These are phyloP conservation scores for Globisporangium carolinianum DNA, from an alignment of 352 stramenopile species.

Conservation along the genomic window DNA sequence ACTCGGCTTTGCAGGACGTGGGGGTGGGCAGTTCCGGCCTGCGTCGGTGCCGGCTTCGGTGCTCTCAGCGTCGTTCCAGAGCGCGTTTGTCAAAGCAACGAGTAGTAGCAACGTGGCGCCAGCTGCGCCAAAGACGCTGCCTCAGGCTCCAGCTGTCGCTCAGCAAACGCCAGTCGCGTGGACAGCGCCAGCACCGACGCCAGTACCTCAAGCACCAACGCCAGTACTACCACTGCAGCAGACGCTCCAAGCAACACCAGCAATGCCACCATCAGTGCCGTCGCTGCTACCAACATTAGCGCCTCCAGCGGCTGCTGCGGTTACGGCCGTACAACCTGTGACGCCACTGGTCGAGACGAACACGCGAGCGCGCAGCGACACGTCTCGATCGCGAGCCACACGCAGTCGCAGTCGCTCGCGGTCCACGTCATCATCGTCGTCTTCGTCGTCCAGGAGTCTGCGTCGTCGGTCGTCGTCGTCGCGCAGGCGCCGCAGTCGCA, in stretches of 20 bases:
- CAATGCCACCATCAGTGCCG: no score
- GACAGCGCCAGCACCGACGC: background rate
- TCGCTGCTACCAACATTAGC: background rate
- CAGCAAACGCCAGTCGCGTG: background rate
- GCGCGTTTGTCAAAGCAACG: constrained; percentile 20
- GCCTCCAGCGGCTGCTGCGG: background rate
- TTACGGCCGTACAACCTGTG: no score
- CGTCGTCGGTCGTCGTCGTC: constrained; percentile 1
- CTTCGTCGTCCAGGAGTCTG: background rate
- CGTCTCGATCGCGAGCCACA: background rate
- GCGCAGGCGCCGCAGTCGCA: constrained; percentile 6
- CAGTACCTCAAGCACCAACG: background rate
- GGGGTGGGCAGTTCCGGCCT: background rate
- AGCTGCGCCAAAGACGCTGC: background rate
- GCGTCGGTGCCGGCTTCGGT: background rate
- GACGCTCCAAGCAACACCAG: background rate
- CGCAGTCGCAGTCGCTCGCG: background rate
- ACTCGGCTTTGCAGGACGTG: constrained; percentile 38
- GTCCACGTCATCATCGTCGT: background rate
- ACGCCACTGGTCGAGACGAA: no score
- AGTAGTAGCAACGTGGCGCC: background rate
- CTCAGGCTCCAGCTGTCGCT: background rate
- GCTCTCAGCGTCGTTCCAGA: constrained; percentile 12
- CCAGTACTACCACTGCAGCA: background rate
- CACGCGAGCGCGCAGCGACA: background rate